Evolutionary conservation across 1,139 yeast species (phyloP).

Genomic region (Saccharomyces hybrid): DNA sequence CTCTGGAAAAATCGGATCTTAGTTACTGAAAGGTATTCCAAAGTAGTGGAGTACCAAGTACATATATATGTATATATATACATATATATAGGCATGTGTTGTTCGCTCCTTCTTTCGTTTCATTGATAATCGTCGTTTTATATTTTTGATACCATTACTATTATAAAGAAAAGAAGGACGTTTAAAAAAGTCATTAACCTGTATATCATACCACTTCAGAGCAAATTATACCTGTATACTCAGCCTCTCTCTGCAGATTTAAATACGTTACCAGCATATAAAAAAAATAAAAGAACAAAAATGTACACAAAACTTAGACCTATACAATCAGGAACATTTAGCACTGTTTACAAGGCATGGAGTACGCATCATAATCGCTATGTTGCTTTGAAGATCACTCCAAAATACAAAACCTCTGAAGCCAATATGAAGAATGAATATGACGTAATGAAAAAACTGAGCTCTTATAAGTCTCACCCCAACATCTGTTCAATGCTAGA

Average conservation of each 20-base stretch:
- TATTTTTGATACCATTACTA: background rate
- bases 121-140: no score
- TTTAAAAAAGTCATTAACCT: background rate
- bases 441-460: constrained; percentile 18
- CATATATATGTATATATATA: background rate
- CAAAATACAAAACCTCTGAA: constrained; percentile 15
- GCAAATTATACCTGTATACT: background rate
- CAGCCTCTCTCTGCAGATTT: background rate
- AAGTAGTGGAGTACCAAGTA: background rate
- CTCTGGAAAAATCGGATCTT: background rate
- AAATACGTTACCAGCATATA: background rate
- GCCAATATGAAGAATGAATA: constrained; percentile 20
- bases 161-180: background rate
- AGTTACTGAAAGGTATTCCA: background rate
- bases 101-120: no score
- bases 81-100: background rate
- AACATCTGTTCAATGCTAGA: constrained; percentile 60
- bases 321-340: constrained; percentile 23
- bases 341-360: constrained; percentile 22
- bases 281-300: background rate
- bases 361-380: constrained; percentile 12
- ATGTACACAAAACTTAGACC: constrained; percentile 17
- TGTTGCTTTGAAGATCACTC: constrained; percentile 28
- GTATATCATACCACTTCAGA: background rate
- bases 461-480: constrained; percentile 18